Evolutionary conservation across 2,329 filamentous ascomycete species (phyloP).

Genomic region (Verticillium dahliae): DNA sequence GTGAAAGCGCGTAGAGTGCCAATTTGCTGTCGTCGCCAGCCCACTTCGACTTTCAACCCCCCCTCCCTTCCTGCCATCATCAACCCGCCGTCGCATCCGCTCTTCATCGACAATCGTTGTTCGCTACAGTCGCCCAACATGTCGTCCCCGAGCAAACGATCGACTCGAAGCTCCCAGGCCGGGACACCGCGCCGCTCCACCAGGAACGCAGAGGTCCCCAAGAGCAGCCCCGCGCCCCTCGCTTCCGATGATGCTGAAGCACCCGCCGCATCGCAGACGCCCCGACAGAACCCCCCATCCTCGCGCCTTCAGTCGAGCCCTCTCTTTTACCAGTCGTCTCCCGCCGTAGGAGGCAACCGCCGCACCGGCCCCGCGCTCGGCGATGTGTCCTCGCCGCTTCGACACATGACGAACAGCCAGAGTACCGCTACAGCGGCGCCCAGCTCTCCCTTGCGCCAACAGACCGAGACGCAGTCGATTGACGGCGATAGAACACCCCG

Average conservation of each 20-base stretch:
- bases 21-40: constrained; percentile 8
- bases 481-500: constrained; percentile 61
- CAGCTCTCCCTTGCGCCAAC: constrained; percentile 55
- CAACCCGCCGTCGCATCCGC: neutral
- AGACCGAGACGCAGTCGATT: constrained; percentile 48
- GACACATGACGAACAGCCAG: constrained; percentile 52
- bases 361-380: constrained; percentile 22
- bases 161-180: constrained; percentile 45
- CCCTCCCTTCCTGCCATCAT: neutral
- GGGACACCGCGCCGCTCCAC: constrained; percentile 31
- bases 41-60: constrained; percentile 4
- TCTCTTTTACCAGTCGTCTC: constrained; percentile 62
- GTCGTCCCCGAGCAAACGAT: constrained; percentile 40
- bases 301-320: constrained; percentile 68
- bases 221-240: constrained; percentile 34
- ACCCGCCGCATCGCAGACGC: constrained; percentile 30
- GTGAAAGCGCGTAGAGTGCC: constrained; percentile 3
- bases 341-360: constrained; percentile 19
- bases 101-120: neutral
- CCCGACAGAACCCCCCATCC: constrained; percentile 32
- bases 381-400: constrained; percentile 46
- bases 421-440: constrained; percentile 37
- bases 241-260: constrained; percentile 9
- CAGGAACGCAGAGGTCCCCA: constrained; percentile 25
- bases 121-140: constrained; percentile 17